A percentile compares a stretch with the other conserved stretches of the same genome.
Evolutionary conservation across 768 basidiomycete species (phyloP).

Genomic region (Thelephora ganbajun): DNA sequence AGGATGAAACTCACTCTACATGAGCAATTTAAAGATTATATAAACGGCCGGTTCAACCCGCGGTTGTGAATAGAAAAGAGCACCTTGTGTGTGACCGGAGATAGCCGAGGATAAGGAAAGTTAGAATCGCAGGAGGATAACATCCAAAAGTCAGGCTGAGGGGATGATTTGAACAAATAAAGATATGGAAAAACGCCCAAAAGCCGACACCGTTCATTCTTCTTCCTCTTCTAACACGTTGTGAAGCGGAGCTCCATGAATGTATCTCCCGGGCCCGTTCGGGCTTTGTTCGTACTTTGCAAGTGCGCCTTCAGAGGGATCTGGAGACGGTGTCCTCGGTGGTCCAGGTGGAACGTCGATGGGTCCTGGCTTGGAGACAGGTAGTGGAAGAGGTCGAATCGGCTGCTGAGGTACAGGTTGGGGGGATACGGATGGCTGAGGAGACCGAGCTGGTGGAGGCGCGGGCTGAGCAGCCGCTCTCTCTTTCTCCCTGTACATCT

Average conservation of each 20-base stretch:
- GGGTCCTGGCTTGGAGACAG: not conserved
- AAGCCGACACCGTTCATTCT: constrained; percentile 17
- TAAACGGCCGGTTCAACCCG: too few relatives aligned
- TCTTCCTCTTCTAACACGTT: constrained; percentile 80
- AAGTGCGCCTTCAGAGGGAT: not conserved
- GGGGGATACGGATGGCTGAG: constrained; percentile 10
- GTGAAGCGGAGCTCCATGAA: constrained; percentile 77
- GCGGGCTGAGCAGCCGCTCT: constrained; percentile 13
- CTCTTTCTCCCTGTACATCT: constrained; percentile 76
- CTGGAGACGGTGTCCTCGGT: not conserved
- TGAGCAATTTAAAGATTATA: too few relatives aligned
- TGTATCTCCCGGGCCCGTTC: constrained; percentile 31
- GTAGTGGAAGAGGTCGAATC: not conserved
- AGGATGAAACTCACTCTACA: too few relatives aligned
- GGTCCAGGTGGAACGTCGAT: not conserved
- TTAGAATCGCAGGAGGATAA: too few relatives aligned
- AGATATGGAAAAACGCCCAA: too few relatives aligned
- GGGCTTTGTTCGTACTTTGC: not conserved
- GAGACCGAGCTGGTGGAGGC: constrained; percentile 3
- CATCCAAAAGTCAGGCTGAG: too few relatives aligned
- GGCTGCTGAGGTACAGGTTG: constrained; percentile 10
- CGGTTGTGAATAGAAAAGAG: too few relatives aligned
- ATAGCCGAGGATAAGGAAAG: too few relatives aligned
- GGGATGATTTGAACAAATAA: too few relatives aligned
- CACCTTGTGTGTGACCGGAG: too few relatives aligned